phyloP scores from a whole-genome alignment of 176 grass and related monocot species.

The Oryza longistaminata region DNA sequence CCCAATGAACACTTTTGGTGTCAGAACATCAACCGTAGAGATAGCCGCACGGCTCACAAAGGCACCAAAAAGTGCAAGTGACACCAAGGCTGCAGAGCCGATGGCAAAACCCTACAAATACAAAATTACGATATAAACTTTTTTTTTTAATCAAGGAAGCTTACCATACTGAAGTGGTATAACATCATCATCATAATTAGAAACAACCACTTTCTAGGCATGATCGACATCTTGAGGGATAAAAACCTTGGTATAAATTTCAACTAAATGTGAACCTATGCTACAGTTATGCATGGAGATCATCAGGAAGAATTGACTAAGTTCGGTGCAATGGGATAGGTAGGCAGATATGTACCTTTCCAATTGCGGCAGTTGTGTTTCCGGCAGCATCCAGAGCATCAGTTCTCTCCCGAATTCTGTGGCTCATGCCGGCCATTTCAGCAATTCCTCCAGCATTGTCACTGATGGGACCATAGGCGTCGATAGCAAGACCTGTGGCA shows the following conservation, averaged over 20 bases:
- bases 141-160: background rate
- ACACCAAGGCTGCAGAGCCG: constrained; percentile 82
- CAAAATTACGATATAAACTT: background rate
- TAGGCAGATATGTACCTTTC: constrained; percentile 37
- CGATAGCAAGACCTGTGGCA: constrained; percentile 61
- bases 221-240: background rate
- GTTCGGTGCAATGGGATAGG: background rate
- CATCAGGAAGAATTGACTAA: background rate
- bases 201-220: constrained; percentile 18
- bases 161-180: background rate
- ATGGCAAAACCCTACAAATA: constrained; percentile 76
- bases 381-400: constrained; percentile 55
- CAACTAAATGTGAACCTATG: background rate
- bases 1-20: constrained; percentile 87
- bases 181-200: background rate
- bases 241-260: background rate
- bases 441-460: constrained; percentile 69
- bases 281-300: background rate
- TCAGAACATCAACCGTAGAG: constrained; percentile 75
- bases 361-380: constrained; percentile 55
- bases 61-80: constrained; percentile 83
- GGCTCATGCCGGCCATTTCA: constrained; percentile 74
- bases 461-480: constrained; percentile 68
- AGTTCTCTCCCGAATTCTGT: constrained; percentile 56
- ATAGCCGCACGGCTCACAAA: constrained; percentile 81